Percentiles rank a stretch among this genome's conserved stretches.
Conservation (phyloP, 768 basidiomycete genomes). For the Tulasnella sp. region DNA sequence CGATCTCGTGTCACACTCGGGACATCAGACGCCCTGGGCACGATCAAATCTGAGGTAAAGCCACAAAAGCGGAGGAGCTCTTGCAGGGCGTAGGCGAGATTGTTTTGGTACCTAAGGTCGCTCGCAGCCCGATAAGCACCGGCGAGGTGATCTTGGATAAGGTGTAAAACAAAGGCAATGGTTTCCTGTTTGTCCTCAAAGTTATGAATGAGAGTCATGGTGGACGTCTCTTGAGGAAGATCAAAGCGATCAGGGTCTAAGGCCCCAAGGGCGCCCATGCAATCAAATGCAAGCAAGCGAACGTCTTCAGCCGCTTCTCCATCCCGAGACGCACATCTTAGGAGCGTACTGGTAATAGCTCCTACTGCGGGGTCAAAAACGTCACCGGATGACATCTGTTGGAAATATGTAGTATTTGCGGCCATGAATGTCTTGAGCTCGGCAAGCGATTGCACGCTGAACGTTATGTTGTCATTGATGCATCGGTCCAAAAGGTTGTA, state of each 20-base stretch:
- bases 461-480: slow-evolving; percentile 66
- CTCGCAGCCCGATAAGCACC: slow-evolving; percentile 87
- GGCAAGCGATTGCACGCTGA: slow-evolving; percentile 57
- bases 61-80: slow-evolving; percentile 79
- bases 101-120: slow-evolving; percentile 82
- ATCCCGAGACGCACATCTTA: slow-evolving; percentile 64
- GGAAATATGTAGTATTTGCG: slow-evolving; percentile 32
- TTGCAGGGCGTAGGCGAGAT: slow-evolving; percentile 85
- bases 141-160: slow-evolving; percentile 76
- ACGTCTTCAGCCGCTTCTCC: slow-evolving; percentile 60
- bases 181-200: slow-evolving; percentile 72
- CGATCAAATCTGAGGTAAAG: slow-evolving; percentile 67
- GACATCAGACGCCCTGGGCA: slow-evolving; percentile 38
- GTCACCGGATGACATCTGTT: slow-evolving; percentile 65
- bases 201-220: slow-evolving; percentile 67
- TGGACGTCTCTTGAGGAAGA: slow-evolving; percentile 42
- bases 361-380: slow-evolving; percentile 70
- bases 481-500: slow-evolving; percentile 60
- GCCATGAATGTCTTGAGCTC: slow-evolving; percentile 65
- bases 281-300: slow-evolving; percentile 69
- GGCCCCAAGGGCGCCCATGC: slow-evolving; percentile 84
- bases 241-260: slow-evolving; percentile 90
- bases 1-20: slow-evolving; percentile 55
- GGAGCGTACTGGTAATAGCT: slow-evolving; percentile 50
- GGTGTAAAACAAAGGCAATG: slow-evolving; percentile 66